Evolutionary conservation across 2,329 filamentous ascomycete species (phyloP), one percentile per base, ranked within the genome.

Genomic region (Alternaria dauci): DNA sequence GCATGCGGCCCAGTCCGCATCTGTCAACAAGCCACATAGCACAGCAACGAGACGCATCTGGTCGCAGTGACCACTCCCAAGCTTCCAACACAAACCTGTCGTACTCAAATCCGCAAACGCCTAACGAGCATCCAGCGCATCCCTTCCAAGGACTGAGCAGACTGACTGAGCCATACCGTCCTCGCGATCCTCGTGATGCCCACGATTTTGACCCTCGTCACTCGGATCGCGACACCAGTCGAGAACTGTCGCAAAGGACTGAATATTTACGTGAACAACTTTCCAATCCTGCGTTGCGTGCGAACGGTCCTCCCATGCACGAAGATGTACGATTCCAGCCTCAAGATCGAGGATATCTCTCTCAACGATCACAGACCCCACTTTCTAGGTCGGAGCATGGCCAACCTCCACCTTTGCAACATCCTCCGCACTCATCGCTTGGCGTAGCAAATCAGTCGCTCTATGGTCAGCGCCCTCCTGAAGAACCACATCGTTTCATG

Each of bases 1-100:
- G 75, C 14, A 78, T 78, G 76, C 74, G 76, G 26, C 75, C 76
- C 14, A 78, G 75, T 39, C 75, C 75, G 9, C 76, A 74, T 58
- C 62, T 74, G n/a, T 72, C 71, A 36, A 72, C 71, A 16, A 73
- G 61, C 39, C 74, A 75, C 55, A 36, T 71, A 23, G 67, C 61
- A n/a, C 71, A 72, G 52, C 70, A 70, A 34, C 69, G 75, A 57
- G 74, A 77, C 4, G 41, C 68, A 14, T 60, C 74, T 26, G 62
- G 65, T 46, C 68, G 75, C 18, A 77, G 76, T 26, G 76, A 78
- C 38, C 76, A 75, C 38, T 59, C 74, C 8, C 75, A 76, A 48
- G 59, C 62, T 30, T 73, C 75, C 25, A 78, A 76, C 46, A 69
- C 66, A 8, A 67, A 57, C 12, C 16, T 75, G n/a, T 61, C 68